These are phyloP conservation scores for Phytophthora constricta DNA, from an alignment of 352 stramenopile species.

Conservation along the genomic window DNA sequence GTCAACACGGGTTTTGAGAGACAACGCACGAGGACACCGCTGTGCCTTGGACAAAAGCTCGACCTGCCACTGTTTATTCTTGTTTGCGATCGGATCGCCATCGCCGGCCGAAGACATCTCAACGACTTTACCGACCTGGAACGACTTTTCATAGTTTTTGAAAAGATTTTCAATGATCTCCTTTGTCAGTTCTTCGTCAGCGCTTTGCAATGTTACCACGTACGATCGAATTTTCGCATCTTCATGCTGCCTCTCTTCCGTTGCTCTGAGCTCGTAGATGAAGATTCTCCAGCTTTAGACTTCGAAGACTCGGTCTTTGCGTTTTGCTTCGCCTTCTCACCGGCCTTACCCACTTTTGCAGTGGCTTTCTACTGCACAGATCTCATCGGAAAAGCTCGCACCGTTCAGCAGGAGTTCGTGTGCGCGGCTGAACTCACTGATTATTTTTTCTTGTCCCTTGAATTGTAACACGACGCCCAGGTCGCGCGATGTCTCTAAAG, in stretches of 20 bases:
- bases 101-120: conserved; percentile 8
- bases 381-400: conserved; percentile 55
- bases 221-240: conserved; percentile 41
- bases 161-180: conserved; percentile 41
- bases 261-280: not conserved
- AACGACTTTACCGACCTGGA: conserved; percentile 43
- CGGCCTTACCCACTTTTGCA: conserved; percentile 16
- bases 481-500: conserved; percentile 79
- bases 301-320: conserved; percentile 16
- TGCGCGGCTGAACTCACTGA: conserved; percentile 69
- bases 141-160: conserved; percentile 42
- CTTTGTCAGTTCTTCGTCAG: conserved; percentile 44
- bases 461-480: conserved; percentile 82
- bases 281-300: conserved; percentile 4
- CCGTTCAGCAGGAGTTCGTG: conserved; percentile 49
- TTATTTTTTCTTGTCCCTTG: conserved; percentile 66
- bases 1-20: conserved; percentile 46
- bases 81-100: not conserved
- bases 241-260: conserved; percentile 18
- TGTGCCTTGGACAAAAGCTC: conserved; percentile 39
- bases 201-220: conserved; percentile 41
- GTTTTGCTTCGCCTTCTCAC: conserved; percentile 7
- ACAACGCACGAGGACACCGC: conserved; percentile 41
- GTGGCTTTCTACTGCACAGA: conserved; percentile 37
- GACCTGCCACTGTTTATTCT: conserved; percentile 43